These are phyloP conservation scores for Heteromeles arbutifolia DNA, from an alignment of 306 rosid genomes.

Conservation along the genomic window DNA sequence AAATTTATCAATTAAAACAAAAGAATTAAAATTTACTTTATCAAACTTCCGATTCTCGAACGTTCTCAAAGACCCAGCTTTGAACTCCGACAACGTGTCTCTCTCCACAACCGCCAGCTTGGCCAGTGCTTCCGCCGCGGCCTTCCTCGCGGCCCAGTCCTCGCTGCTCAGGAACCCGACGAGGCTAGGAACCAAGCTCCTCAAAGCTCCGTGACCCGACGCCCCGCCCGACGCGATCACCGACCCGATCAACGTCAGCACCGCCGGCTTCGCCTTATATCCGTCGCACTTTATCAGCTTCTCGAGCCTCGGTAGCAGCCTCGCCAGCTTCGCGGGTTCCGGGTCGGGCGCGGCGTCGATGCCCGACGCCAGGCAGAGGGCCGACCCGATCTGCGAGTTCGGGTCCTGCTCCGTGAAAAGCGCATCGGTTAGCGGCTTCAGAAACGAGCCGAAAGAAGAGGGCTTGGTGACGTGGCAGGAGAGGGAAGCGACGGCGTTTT, in stretches of 20 bases:
- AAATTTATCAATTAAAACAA: not conserved
- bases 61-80: constrained; percentile 51
- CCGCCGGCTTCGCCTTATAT: constrained; percentile 78
- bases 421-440: constrained; percentile 76
- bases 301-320: constrained; percentile 75
- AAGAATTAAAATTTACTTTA: constrained; percentile 37
- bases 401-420: constrained; percentile 89
- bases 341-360: constrained; percentile 68
- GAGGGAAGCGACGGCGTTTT: constrained; percentile 61
- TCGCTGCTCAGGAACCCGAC: constrained; percentile 48
- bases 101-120: constrained; percentile 60
- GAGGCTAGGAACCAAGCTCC: constrained; percentile 59
- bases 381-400: constrained; percentile 78
- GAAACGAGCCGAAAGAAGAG: constrained; percentile 55
- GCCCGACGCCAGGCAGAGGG: constrained; percentile 77
- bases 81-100: constrained; percentile 60
- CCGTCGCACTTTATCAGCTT: constrained; percentile 59
- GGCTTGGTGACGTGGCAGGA: constrained; percentile 62
- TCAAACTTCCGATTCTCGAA: constrained; percentile 77
- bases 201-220: constrained; percentile 43
- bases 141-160: constrained; percentile 91
- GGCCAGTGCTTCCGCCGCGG: constrained; percentile 71
- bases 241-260: constrained; percentile 61
- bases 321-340: constrained; percentile 61
- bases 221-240: constrained; percentile 61